Evolutionary conservation across 2,329 filamentous ascomycete species (phyloP), one percentile per base, ranked within the genome.

Genomic region (Aspergillus fischeri): DNA sequence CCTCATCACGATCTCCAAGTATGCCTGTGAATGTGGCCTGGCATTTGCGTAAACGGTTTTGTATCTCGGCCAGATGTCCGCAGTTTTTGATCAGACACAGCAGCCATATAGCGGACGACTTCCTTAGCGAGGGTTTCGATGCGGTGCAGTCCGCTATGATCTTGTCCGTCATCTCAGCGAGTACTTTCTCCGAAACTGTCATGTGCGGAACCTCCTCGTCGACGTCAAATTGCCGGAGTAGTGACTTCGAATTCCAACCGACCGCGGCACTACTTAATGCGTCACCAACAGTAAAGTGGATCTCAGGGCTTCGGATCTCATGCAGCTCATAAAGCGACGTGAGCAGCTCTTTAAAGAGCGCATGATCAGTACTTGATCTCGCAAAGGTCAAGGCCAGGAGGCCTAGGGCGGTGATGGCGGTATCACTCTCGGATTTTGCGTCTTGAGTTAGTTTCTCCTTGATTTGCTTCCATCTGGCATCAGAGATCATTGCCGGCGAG

Each of bases 71-170:
- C n/a, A 91, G 78, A 62, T 92, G 87, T 0, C 91, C 91, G 70
- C 92, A 95, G 72, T 94, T 92, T 69, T 97, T 92, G 8, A 97
- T 87, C 3, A 97, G 77, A 67, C 89, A 96, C 58, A 97, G 87
- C 0, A 97, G 82, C 94, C 94, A 97, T 65, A 99, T 96, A 0
- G 92, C 92, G 0, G 92, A 93, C 3, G 93, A 92, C 70, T 96
- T 96, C 65, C 92, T 87, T 4, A 97, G 79, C 0, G 92, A 89
- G 1, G 94, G 94, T 68, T 97, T 97, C 0, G 91, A 91, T 8
- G 88, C 86, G 66, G 89, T 88, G 76, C 89, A 94, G 66, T 94
- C 88, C 2, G 78, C 77, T 49, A 97, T 80, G 1, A 95, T 82
- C 68, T 88, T 92, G 58, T 90, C 83, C 4, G 96, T 77, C 1